A percentile compares a stretch with the other conserved stretches of the same genome.
Conservation (phyloP, 495 filamentous ascomycete species). For the Copromyces sp. region DNA sequence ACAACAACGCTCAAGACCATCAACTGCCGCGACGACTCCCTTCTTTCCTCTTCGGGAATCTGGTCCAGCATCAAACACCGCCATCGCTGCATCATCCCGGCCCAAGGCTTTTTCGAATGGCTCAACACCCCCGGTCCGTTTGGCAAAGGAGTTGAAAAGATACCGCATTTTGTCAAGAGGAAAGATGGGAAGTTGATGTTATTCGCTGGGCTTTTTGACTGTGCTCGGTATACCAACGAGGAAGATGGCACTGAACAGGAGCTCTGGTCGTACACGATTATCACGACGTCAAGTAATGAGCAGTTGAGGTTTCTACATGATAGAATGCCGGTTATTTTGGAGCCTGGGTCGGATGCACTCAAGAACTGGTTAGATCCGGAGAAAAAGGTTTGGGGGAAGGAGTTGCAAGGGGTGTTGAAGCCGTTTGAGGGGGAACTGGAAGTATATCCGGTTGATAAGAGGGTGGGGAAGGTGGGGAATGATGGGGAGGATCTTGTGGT, state of each 20-base stretch:
- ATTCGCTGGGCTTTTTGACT: conserved; percentile 89
- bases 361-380: conserved; percentile 70
- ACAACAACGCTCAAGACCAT: conserved; percentile 73
- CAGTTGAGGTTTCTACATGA: conserved; percentile 81
- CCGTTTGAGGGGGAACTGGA: conserved; percentile 76
- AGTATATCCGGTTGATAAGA: conserved; percentile 73
- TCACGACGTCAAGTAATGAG: conserved; percentile 75
- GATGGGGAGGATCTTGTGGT: conserved; percentile 75
- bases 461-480: conserved; percentile 94
- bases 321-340: conserved; percentile 89
- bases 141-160: conserved; percentile 53
- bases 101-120: conserved; percentile 97
- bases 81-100: conserved; percentile 79
- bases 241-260: neutral
- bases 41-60: conserved; percentile 66
- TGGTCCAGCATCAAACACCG: conserved; percentile 84
- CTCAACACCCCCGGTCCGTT: conserved; percentile 56
- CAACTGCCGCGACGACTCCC: conserved; percentile 88
- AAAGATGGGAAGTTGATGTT: conserved; percentile 79
- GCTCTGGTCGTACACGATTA: conserved; percentile 75
- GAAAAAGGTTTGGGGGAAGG: conserved; percentile 59
- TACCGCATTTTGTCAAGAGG: conserved; percentile 72
- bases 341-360: conserved; percentile 61
- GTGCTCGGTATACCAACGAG: conserved; percentile 60
- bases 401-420: conserved; percentile 64